phyloP scores from a whole-genome alignment of 257 asterid species.

The Nicotiana sylvestris region DNA sequence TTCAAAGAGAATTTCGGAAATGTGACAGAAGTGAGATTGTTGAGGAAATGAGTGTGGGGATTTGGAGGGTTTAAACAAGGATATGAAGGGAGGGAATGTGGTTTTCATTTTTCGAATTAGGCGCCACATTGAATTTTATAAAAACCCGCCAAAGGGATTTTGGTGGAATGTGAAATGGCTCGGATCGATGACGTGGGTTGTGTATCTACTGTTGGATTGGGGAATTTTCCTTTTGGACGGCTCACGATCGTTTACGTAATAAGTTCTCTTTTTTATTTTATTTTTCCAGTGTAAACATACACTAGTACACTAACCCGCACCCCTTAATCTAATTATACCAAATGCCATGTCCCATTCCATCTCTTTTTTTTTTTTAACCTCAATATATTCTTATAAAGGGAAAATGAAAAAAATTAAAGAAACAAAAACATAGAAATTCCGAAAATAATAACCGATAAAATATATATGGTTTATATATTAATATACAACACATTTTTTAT shows the following conservation, averaged over 20 bases:
- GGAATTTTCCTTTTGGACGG: neutral
- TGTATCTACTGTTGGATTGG: neutral
- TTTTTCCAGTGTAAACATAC: too few relatives aligned
- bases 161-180: neutral
- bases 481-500: too few relatives aligned
- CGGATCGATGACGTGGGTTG: constrained; percentile 1
- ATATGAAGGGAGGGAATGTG: neutral
- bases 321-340: too few relatives aligned
- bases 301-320: too few relatives aligned
- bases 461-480: too few relatives aligned
- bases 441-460: too few relatives aligned
- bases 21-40: neutral
- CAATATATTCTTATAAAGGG: too few relatives aligned
- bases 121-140: constrained; percentile 1
- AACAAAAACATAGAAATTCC: too few relatives aligned
- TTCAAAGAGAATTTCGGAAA: neutral
- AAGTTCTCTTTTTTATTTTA: too few relatives aligned
- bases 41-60: neutral
- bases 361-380: too few relatives aligned
- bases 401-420: too few relatives aligned
- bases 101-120: neutral
- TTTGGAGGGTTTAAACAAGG: constrained; percentile 13
- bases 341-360: too few relatives aligned
- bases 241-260: neutral
- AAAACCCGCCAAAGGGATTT: neutral